Evolutionary conservation across 2,329 filamentous ascomycete genomes (phyloP), one percentile per base, ranked within the genome.

Genomic region (Fusarium musae): DNA sequence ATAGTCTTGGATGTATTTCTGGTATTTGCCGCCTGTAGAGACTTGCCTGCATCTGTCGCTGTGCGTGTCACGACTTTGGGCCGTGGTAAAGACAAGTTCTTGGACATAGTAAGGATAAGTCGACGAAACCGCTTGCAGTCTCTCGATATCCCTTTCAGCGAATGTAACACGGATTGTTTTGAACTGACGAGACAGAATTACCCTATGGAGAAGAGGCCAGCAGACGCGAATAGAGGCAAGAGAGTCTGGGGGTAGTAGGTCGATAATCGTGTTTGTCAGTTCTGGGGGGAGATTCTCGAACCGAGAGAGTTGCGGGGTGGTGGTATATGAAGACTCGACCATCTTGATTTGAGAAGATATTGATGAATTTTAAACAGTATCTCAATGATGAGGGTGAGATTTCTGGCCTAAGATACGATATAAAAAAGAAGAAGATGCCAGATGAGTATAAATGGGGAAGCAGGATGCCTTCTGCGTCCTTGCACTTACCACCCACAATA

Each of bases 51-150:
- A 30, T 44, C 6, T 9, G 12, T 43, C 43, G 21, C n/a, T 12
- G 17, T 67, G 57, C 5, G 23, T 44, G 9, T 61, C n/a, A 23
- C 30, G 37, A 13, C 36, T 54, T 28, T 37, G 21, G 5, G 30
- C 17, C 1, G 42, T 54, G 11, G 32, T 40, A n/a, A 58, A 67
- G 16, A 68, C 43, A 21, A 63, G n/a, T 49, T 63, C 61, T n/a
- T 60, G 54, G 11, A 60, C 61, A 28, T 30, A n/a, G 19, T 30
- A 26, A 23, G 43, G 54, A 32, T 15, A 57, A 26, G 37, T n/a
- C 15, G 43, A 40, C 15, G 54, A 58, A 26, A 63, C 36, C 11
- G 17, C 36, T 17, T 50, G 23, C 15, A 63, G 36, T 39, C 44
- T 60, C 4, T 59, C 15, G 9, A 60, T 39, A 23, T 60, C 28